phyloP scores from a whole-genome alignment of 768 basidiomycete species.

The Lactarius psammicola region DNA sequence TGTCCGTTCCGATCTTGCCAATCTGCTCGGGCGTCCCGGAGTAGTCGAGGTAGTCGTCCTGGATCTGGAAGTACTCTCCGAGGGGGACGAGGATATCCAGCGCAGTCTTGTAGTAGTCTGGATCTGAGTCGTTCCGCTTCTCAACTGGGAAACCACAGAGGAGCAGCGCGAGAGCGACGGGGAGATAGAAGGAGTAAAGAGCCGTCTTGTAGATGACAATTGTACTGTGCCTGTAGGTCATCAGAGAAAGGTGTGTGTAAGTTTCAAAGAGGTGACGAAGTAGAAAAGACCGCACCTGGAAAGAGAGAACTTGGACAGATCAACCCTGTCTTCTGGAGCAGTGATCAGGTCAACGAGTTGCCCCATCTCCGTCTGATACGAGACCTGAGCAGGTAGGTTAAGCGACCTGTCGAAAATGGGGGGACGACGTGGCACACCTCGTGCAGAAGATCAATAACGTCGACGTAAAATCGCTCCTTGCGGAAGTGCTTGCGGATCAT shows the following conservation, averaged over 20 bases:
- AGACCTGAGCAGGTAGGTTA: constrained; percentile 37
- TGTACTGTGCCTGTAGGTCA: constrained; percentile 65
- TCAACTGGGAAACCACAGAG: constrained; percentile 61
- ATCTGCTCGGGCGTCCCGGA: constrained; percentile 86
- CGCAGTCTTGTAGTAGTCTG: constrained; percentile 69
- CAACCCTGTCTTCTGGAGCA: constrained; percentile 86
- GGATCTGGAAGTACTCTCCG: constrained; percentile 98
- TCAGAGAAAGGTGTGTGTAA: neutral
- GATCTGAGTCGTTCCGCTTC: constrained; percentile 45
- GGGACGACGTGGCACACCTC: constrained; percentile 49
- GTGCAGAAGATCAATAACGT: constrained; percentile 89
- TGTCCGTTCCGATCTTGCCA: constrained; percentile 97
- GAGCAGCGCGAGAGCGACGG: constrained; percentile 92
- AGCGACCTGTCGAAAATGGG: neutral
- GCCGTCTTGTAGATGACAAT: constrained; percentile 98
- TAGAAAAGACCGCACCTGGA: constrained; percentile 53
- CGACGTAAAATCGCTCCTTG: constrained; percentile 74
- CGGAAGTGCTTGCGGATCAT: constrained; percentile 88
- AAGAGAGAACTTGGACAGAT: constrained; percentile 84
- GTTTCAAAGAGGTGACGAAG: neutral
- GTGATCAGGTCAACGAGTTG: constrained; percentile 96
- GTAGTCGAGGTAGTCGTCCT: constrained; percentile 96
- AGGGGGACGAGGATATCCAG: constrained; percentile 82
- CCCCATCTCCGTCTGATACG: constrained; percentile 93
- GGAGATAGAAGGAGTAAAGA: constrained; percentile 97